Conservation (phyloP, 2,329 filamentous ascomycete genomes). For the Nigrospora osmanthi region DNA sequence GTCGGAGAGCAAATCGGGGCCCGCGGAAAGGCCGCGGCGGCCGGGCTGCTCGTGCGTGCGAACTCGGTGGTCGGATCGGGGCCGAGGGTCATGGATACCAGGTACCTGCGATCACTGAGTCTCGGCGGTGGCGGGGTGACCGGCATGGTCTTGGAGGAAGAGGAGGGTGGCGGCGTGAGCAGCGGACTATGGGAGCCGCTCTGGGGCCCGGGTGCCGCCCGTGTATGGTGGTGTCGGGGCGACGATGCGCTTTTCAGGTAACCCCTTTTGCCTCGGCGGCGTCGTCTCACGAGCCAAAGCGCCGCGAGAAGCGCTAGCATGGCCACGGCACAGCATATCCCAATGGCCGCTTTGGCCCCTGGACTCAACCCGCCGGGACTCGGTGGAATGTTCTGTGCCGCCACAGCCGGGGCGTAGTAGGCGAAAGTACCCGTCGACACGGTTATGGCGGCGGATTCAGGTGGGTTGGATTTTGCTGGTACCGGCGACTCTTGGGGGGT, state of each 20-base stretch:
- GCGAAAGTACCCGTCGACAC: no score
- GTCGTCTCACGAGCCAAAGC: conserved; percentile 26
- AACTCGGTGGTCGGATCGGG: conserved; percentile 10
- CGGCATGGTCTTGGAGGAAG: conserved; percentile 15
- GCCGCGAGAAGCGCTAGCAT: conserved; percentile 27
- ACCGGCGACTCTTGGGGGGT: no score
- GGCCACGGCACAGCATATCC: conserved; percentile 30
- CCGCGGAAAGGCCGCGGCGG: no score
- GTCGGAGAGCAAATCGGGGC: no score
- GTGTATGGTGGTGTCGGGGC: conserved; percentile 11
- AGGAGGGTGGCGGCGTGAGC: conserved; percentile 27
- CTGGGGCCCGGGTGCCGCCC: conserved; percentile 14
- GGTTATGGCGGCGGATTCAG: no score
- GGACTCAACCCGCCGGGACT: no score
- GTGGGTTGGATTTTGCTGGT: no score
- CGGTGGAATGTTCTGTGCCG: no score
- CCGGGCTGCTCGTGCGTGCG: conserved; percentile 7
- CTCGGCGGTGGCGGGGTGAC: conserved; percentile 36
- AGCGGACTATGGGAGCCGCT: conserved; percentile 32
- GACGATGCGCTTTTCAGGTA: conserved; percentile 10
- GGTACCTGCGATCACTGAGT: conserved; percentile 36
- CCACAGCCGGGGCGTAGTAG: no score
- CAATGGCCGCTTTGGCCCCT: conserved; percentile 36
- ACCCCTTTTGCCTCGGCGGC: conserved; percentile 12
- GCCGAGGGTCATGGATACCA: conserved; percentile 22